A percentile compares a stretch with the other conserved stretches of the same genome.
phyloP scores from a whole-genome alignment of 179 eudicot species.

The Corrigiola litoralis region DNA sequence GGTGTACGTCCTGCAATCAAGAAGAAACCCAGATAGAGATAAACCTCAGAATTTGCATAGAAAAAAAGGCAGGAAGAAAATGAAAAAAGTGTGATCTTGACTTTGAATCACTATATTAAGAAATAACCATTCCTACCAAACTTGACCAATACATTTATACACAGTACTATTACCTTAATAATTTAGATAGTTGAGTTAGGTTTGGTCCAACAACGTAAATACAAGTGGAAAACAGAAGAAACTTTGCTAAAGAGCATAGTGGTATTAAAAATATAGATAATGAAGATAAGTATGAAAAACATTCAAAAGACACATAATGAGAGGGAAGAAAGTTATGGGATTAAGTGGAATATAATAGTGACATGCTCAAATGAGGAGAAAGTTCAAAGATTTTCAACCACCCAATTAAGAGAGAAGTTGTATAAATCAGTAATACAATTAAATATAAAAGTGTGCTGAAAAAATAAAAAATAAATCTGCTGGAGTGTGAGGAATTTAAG shows the following conservation, averaged over 20 bases:
- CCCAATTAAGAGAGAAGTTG: background rate
- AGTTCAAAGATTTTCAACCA: constrained; percentile 8
- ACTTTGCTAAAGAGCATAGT: background rate
- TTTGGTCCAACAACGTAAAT: constrained; percentile 9
- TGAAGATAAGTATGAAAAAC: background rate
- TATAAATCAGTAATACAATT: too few species aligned
- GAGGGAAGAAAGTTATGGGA: constrained; percentile 3
- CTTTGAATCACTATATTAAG: background rate
- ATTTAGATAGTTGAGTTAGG: constrained; percentile 27
- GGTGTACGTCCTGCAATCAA: constrained; percentile 24
- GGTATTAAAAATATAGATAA: background rate
- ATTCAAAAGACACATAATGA: background rate
- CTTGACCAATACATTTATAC: constrained; percentile 25
- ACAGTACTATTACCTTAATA: constrained; percentile 16
- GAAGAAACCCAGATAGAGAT: constrained; percentile 19
- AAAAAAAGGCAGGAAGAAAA: background rate
- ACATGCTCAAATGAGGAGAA: constrained; percentile 3
- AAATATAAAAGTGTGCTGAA: too few species aligned
- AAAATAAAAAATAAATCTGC: background rate
- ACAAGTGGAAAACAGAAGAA: background rate
- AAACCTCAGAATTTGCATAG: constrained; percentile 10
- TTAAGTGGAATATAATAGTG: background rate
- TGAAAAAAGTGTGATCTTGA: background rate
- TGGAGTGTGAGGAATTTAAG: too few species aligned
- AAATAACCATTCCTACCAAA: constrained; percentile 19